Conservation (phyloP, 768 basidiomycete species). For the Podaxis mareebaensis region DNA sequence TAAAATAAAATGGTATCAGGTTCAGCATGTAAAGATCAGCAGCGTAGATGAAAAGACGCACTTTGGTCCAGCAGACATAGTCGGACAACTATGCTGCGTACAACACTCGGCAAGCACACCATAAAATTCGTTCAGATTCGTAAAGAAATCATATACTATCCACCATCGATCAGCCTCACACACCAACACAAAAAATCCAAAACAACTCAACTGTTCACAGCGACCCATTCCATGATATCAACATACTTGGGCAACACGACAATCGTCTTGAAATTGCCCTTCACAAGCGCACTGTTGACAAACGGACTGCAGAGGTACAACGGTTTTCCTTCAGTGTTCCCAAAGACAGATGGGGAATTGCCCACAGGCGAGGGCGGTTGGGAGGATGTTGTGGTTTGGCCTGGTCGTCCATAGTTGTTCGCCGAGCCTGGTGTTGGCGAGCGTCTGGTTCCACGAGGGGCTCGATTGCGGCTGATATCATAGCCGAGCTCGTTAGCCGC, state of each 20-base stretch:
- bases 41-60: conserved; percentile 38
- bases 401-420: conserved; percentile 18
- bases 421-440: conserved; percentile 74
- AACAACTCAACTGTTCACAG: conserved; percentile 70
- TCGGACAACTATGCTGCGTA: conserved; percentile 85
- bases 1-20: conserved; percentile 30
- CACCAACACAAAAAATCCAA: neutral
- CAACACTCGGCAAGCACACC: conserved; percentile 92
- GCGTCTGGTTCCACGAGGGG: conserved; percentile 66
- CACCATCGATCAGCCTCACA: neutral
- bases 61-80: conserved; percentile 89
- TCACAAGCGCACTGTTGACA: conserved; percentile 92
- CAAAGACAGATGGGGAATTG: conserved; percentile 15
- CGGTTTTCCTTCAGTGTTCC: conserved; percentile 46
- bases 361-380: conserved; percentile 40
- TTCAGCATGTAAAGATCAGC: neutral
- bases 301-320: conserved; percentile 94
- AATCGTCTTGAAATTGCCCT: conserved; percentile 98
- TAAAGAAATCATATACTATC: conserved; percentile 95
- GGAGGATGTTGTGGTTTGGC: conserved; percentile 26
- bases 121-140: conserved; percentile 96
- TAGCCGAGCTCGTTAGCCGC: neutral
- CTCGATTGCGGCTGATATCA: conserved; percentile 11
- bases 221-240: conserved; percentile 97
- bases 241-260: conserved; percentile 95